Conservation (phyloP, 768 basidiomycete species). For the Gloeophyllum trabeum region DNA sequence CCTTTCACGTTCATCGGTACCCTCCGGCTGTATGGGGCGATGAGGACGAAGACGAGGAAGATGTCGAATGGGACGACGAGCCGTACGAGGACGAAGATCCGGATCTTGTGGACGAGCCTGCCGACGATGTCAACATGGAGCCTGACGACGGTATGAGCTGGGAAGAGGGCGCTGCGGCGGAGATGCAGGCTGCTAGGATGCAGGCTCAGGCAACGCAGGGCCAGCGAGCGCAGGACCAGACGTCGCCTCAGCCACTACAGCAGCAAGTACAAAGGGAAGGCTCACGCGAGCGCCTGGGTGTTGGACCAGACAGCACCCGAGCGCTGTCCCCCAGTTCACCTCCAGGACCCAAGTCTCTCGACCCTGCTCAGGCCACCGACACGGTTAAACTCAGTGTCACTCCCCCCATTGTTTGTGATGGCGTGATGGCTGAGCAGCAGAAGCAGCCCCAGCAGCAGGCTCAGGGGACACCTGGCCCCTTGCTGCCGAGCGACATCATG, state of each 20-base stretch:
- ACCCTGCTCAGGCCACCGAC: conserved; percentile 60
- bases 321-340: conserved; percentile 18
- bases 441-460: conserved; percentile 6
- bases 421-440: conserved; percentile 15
- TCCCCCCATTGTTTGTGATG: conserved; percentile 61
- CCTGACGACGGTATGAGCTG: conserved; percentile 82
- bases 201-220: conserved; percentile 14
- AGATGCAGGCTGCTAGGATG: conserved; percentile 24
- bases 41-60: conserved; percentile 51
- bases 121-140: conserved; percentile 33
- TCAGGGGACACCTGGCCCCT: conserved; percentile 11
- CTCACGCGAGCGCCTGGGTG: conserved; percentile 36
- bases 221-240: conserved; percentile 16
- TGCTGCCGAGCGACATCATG: conserved; percentile 27
- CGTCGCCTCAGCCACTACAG: conserved; percentile 15
- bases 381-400: conserved; percentile 73
- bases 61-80: conserved; percentile 55
- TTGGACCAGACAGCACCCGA: conserved; percentile 13
- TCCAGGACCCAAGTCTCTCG: conserved; percentile 27
- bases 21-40: conserved; percentile 79
- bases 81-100: conserved; percentile 62
- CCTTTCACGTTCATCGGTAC: conserved; percentile 61
- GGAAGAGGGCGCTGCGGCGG: conserved; percentile 62
- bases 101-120: conserved; percentile 38
- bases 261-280: conserved; percentile 27